Base-by-base conservation (phyloP, 768 basidiomycete genomes). In the Amanita subjunquillea region DNA sequence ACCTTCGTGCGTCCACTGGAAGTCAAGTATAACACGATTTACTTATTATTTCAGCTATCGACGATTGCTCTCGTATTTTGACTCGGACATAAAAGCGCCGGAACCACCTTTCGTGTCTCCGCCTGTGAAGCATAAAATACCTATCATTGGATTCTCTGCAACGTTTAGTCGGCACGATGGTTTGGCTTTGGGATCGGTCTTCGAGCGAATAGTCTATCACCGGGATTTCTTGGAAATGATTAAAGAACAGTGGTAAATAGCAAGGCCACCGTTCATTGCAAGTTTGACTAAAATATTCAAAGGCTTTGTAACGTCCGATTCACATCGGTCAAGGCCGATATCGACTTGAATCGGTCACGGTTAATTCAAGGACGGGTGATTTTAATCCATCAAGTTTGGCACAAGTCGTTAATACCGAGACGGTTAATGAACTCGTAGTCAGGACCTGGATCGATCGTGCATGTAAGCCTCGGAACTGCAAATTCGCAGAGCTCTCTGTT, bases 121-220 rank as follows among this genome's bases (percentile, higher is more conserved):
- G 23, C 54, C 53, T 41, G 64, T 69, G 37, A 62, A 64, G 10
- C 72, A 80, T 60, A 69, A 70, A 40, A 79, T 94, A 25, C 91
- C 94, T 2, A 82, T 96, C 48, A 75, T 98, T 42, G 95, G 94
- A 0, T 96, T 98, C 63, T 92, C 91, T 50, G 95, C 95, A 1
- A 98, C 95, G 0, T 96, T 96, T 69, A 85, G 82, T 57, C 78
- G 95, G 27, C 89, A 94, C 57, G 95, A 98, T 58, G 88, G 91
- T 4, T 72, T 94, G 2, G 89, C 92, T 2, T 77, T 98, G 3
- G 85, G 90, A 5, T 83, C 86, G 2, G 85, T 96, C 1, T 98
- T 95, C 60, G 81, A 96, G 61, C 74, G 76, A 46, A 93, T 98
- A 50, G 94, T 96, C 0, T 98, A 91, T 63, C 94, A 98, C 63